These are phyloP conservation scores for Globisporangium abappressorium DNA, from an alignment of 352 stramenopile species.

Conservation along the genomic window DNA sequence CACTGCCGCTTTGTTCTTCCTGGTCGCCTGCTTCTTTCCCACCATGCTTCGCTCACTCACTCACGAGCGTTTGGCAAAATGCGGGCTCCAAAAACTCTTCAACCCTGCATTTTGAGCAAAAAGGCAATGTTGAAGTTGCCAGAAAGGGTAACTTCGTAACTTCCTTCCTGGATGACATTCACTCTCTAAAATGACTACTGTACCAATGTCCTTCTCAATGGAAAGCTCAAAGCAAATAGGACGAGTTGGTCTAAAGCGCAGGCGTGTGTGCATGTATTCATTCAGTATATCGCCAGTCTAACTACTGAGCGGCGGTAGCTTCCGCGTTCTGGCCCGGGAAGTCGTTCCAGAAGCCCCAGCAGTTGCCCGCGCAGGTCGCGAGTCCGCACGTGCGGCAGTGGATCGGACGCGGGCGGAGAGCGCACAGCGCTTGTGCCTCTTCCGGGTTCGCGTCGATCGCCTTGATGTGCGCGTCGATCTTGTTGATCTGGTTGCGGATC, in stretches of 20 bases:
- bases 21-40: conserved; percentile 25
- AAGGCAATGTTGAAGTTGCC: conserved; percentile 13
- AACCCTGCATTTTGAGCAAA: neutral
- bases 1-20: conserved; percentile 11
- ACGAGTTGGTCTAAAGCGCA: neutral
- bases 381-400: conserved; percentile 68
- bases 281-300: neutral
- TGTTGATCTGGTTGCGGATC: conserved; percentile 68
- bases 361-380: conserved; percentile 54
- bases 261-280: neutral
- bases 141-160: conserved; percentile 4
- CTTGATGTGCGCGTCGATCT: conserved; percentile 45
- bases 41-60: conserved; percentile 11
- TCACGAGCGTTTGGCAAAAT: neutral
- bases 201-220: neutral
- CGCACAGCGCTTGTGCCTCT: conserved; percentile 28
- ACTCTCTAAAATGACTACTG: neutral
- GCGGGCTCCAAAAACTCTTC: neutral
- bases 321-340: conserved; percentile 14
- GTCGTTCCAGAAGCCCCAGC: conserved; percentile 78
- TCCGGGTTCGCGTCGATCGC: conserved; percentile 39
- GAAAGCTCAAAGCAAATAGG: neutral
- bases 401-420: conserved; percentile 38
- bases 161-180: conserved; percentile 11
- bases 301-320: conserved; percentile 4